Base-by-base conservation (phyloP, 2,329 filamentous ascomycete genomes). In the Coniosporium tulheliwenetii region DNA sequence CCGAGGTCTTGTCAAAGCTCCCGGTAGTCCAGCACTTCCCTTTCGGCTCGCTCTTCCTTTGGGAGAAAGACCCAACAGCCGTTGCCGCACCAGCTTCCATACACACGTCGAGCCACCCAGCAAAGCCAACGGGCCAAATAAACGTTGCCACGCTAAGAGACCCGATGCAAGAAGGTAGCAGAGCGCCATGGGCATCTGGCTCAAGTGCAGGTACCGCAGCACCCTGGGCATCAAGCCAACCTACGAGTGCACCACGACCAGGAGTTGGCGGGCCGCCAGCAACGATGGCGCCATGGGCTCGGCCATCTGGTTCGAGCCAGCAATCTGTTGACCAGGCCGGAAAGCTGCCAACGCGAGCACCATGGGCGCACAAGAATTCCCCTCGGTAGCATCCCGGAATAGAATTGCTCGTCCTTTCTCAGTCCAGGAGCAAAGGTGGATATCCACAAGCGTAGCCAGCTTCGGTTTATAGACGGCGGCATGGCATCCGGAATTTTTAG, bases 1-100 rank as follows among this genome's bases (percentile, higher is more conserved):
- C 85, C 13, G 91, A 98, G 64, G 91, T 98, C 2, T 69, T 98
- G 10, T 85, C 83, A 33, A 98, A 98, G 60, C 95, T 95, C 55
- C 91, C 91, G 2, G 91, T 98, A 2, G 85, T 98, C n/a, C 91
- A 98, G 61, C 91, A 98, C 61, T 96, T 70, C 43, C 64, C 62
- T 3, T 69, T 70, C 42, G 67, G 66, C 13, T 65, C 64, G n/a
- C 51, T 70, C 9, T 69, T 69, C 46, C 46, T 48, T 32, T 70
- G 66, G 65, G 60, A 66, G 46, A 47, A 51, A n/a, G 64, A 70
- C 45, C 60, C 65, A 0, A 47, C 52, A 8, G 64, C 64, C 12
- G 44, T 50, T 32, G 30, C 48, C 5, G 53, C 57, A 7, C 49
- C 51, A 31, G 48, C 51, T 10, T 59, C 53, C 10, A 49, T 59